A percentile compares a stretch with the other conserved stretches of the same genome.
These are phyloP conservation scores for Scytalidium lignicola DNA, from an alignment of 2,329 filamentous ascomycete species.

Conservation along the genomic window DNA sequence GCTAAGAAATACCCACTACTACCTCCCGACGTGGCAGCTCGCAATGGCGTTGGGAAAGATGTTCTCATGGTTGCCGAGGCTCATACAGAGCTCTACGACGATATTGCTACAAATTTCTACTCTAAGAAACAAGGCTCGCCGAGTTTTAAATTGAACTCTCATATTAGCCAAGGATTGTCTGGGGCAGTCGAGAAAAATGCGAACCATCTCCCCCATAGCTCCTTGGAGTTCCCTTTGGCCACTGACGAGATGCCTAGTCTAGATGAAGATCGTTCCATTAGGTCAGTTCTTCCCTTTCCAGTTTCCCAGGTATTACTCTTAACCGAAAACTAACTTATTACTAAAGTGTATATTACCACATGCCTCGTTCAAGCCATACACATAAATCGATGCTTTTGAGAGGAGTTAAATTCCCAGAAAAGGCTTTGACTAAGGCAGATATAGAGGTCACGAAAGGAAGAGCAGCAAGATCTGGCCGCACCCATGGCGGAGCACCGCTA, in stretches of 20 bases:
- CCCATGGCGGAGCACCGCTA: slow-evolving; percentile 63
- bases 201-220: slow-evolving; percentile 77
- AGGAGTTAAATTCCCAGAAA: slow-evolving; percentile 67
- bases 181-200: slow-evolving; percentile 79
- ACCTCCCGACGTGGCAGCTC: slow-evolving; percentile 66
- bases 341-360: slow-evolving; percentile 74
- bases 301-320: slow-evolving; percentile 2
- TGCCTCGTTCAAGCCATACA: slow-evolving; percentile 64
- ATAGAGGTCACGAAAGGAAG: slow-evolving; percentile 67
- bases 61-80: slow-evolving; percentile 79
- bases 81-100: slow-evolving; percentile 75
- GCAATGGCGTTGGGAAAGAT: slow-evolving; percentile 77
- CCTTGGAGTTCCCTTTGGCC: slow-evolving; percentile 72
- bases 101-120: slow-evolving; percentile 81
- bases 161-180: slow-evolving; percentile 69
- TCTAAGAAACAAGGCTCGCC: slow-evolving; percentile 73
- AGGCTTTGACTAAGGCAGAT: slow-evolving; percentile 70
- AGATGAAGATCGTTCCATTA: slow-evolving; percentile 82
- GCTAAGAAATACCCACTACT: slow-evolving; percentile 75
- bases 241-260: slow-evolving; percentile 67
- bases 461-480: slow-evolving; percentile 60
- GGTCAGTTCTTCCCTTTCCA: slow-evolving; percentile 46
- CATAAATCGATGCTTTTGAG: slow-evolving; percentile 95
- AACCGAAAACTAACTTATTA: slow-evolving; percentile 15
- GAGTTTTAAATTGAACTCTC: slow-evolving; percentile 68